Percentiles rank a stretch among this genome's conserved stretches.
Evolutionary conservation across 192 early-diverging fungal species (phyloP).

Genomic region (Umbelopsis ramanniana): DNA sequence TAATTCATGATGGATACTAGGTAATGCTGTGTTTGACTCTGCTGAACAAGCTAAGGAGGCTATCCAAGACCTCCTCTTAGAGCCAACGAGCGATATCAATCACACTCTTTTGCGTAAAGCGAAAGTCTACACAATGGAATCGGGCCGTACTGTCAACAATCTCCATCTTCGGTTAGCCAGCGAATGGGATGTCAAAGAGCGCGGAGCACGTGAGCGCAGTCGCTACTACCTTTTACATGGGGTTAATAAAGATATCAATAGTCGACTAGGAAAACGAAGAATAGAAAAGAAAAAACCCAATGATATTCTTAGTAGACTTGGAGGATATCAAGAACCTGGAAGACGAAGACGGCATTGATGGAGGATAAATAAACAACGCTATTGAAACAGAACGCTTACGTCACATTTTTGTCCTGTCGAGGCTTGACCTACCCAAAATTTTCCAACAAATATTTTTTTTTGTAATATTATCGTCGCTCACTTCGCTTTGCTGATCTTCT

Average conservation of each 20-base stretch:
- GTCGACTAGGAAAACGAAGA: constrained; percentile 10
- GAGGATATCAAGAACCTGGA: constrained; percentile 15
- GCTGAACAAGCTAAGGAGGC: constrained; percentile 7
- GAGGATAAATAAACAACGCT: background rate
- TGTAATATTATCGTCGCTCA: constrained; percentile 6
- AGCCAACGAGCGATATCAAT: background rate
- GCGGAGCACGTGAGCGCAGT: constrained; percentile 46
- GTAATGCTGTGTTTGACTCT: constrained; percentile 20
- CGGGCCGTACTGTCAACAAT: constrained; percentile 22
- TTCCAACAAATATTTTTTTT: constrained; percentile 21
- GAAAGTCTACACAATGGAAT: constrained; percentile 11
- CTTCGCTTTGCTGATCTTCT: constrained; percentile 13
- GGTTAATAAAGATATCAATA: background rate
- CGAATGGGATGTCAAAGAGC: constrained; percentile 47
- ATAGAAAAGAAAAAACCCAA: background rate
- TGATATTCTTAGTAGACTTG: constrained; percentile 13
- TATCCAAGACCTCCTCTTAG: constrained; percentile 3
- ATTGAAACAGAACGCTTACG: constrained; percentile 1
- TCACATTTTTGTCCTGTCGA: background rate
- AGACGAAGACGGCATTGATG: background rate
- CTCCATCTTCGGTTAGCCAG: constrained; percentile 44
- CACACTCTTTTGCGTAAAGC: constrained; percentile 17
- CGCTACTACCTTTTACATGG: constrained; percentile 49
- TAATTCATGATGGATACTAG: background rate
- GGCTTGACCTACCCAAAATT: constrained; percentile 11